Percentiles rank a stretch among this genome's conserved stretches.
Conservation (phyloP, 208 protist species). For the Trypanosomatidae sp. region DNA sequence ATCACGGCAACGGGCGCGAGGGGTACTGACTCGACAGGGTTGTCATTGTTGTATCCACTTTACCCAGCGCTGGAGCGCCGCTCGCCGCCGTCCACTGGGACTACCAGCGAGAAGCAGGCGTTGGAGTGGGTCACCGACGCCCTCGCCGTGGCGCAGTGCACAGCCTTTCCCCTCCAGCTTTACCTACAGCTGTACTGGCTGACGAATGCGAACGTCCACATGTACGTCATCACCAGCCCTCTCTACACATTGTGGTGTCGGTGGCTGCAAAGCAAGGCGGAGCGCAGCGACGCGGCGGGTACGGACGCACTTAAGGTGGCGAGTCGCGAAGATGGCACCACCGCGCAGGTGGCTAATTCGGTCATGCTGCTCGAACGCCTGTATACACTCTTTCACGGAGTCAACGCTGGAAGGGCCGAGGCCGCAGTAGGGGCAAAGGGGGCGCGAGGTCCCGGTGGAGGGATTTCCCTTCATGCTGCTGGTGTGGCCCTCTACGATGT, state of each 20-base stretch:
- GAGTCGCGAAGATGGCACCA: not conserved
- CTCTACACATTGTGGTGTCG: slow-evolving; percentile 42
- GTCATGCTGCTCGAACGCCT: slow-evolving; percentile 5
- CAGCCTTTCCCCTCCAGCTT: slow-evolving; percentile 38
- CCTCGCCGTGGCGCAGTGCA: slow-evolving; percentile 3
- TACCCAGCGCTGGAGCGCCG: not conserved
- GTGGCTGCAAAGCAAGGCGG: slow-evolving; percentile 2
- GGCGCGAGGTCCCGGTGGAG: not conserved
- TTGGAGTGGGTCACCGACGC: not conserved
- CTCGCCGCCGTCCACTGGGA: not conserved
- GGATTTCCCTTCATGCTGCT: slow-evolving; percentile 16
- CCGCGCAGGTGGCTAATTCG: not conserved
- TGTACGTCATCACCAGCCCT: slow-evolving; percentile 45
- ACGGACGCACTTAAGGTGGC: not conserved
- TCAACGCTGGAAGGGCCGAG: not conserved
- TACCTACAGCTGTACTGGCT: slow-evolving; percentile 51
- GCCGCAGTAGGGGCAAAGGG: not conserved
- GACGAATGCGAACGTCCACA: slow-evolving; percentile 53
- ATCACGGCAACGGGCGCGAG: not conserved
- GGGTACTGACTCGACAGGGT: not conserved
- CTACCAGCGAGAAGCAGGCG: not conserved
- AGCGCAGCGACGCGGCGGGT: not conserved
- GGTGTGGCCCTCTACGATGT: slow-evolving; percentile 48
- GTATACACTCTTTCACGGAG: slow-evolving; percentile 6
- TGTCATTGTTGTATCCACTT: not conserved